Conservation (phyloP, 2,329 filamentous ascomycete genomes). For the Cladophialophora bantiana region DNA sequence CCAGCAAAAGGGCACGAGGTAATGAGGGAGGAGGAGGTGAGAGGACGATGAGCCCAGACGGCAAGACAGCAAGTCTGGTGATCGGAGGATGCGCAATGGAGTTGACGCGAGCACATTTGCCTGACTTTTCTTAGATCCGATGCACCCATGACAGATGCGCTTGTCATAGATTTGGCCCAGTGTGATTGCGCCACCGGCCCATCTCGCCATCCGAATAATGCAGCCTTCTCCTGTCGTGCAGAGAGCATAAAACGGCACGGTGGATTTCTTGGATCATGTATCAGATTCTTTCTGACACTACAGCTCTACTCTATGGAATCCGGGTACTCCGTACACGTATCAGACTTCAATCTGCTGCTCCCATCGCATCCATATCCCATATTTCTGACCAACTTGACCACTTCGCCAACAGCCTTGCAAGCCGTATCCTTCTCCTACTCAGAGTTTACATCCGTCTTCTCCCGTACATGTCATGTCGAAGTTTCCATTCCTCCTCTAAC, state of each 20-base stretch:
- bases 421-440: slow-evolving; percentile 1
- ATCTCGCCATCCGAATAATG: slow-evolving; percentile 3
- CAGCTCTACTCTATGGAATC: slow-evolving; percentile 10
- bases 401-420: not conserved
- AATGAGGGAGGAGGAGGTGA: slow-evolving; percentile 10
- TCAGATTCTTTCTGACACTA: not conserved
- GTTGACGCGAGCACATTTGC: slow-evolving; percentile 37
- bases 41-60: slow-evolving; percentile 10
- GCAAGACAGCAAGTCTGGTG: slow-evolving; percentile 15
- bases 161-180: slow-evolving; percentile 17
- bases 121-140: slow-evolving; percentile 12
- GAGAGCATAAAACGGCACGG: too few species aligned
- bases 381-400: not conserved
- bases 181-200: slow-evolving; percentile 4
- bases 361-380: slow-evolving; percentile 7
- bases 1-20: not conserved
- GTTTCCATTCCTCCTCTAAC: slow-evolving; percentile 35
- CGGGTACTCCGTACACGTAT: slow-evolving; percentile 3
- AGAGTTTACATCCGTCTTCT: slow-evolving; percentile 30
- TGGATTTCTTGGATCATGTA: not conserved
- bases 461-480: slow-evolving; percentile 32
- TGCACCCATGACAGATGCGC: slow-evolving; percentile 3
- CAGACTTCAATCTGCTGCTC: not conserved
- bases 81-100: slow-evolving; percentile 17
- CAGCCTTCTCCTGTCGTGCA: not conserved